Percentiles rank a stretch among this genome's conserved stretches.
Evolutionary conservation across 164 flowering plant species (phyloP).

Genomic region (Akebia trifoliata): DNA sequence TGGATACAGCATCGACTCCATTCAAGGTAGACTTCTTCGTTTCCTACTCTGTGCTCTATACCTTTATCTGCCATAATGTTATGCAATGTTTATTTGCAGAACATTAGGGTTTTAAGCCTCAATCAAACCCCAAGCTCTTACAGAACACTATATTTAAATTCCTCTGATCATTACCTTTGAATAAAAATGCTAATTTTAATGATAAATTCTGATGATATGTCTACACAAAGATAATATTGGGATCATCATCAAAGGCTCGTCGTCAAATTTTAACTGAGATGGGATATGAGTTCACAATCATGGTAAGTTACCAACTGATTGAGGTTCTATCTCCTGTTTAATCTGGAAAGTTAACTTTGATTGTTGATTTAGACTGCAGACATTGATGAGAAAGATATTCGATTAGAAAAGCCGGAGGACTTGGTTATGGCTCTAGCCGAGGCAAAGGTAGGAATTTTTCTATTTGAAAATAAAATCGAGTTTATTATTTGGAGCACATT

Average conservation of each 20-base stretch:
- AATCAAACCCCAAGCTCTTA: too few species aligned
- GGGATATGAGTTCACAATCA: slow-evolving; percentile 76
- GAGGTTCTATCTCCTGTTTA: neutral
- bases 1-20: too few species aligned
- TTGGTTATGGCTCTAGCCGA: slow-evolving; percentile 88
- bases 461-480: neutral
- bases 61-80: too few species aligned
- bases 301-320: slow-evolving; percentile 37
- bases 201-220: neutral
- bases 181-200: neutral
- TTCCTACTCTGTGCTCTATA: too few species aligned
- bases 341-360: slow-evolving; percentile 5
- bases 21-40: too few species aligned
- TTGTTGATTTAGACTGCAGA: slow-evolving; percentile 65
- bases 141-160: too few species aligned
- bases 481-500: neutral
- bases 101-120: too few species aligned
- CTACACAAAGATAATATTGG: slow-evolving; percentile 70
- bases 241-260: slow-evolving; percentile 79
- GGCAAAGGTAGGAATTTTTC: slow-evolving; percentile 59
- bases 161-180: too few species aligned
- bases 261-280: slow-evolving; percentile 63
- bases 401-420: slow-evolving; percentile 83
- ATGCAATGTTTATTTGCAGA: too few species aligned
- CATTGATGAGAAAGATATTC: slow-evolving; percentile 77